These are phyloP conservation scores for Moesziomyces sp. DNA, from an alignment of 1,284 basidiomycete genomes.

Conservation along the genomic window DNA sequence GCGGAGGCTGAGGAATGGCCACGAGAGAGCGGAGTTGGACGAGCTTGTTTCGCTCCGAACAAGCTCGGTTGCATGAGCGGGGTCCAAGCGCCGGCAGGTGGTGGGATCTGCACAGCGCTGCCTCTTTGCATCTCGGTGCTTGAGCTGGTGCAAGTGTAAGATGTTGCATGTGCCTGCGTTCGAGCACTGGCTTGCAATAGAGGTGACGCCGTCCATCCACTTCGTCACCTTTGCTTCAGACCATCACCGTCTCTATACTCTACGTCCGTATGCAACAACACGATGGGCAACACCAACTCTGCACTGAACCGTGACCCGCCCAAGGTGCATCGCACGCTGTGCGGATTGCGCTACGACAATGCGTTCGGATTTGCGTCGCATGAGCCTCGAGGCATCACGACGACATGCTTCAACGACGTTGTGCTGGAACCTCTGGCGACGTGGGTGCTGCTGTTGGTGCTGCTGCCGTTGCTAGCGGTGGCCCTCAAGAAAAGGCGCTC, in stretches of 20 bases:
- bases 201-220: background rate
- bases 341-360: slow-evolving; percentile 36
- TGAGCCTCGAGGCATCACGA: slow-evolving; percentile 19
- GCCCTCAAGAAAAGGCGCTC: slow-evolving; percentile 7
- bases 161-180: background rate
- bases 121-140: no score
- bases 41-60: background rate
- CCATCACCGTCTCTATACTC: background rate
- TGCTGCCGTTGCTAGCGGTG: slow-evolving; percentile 26
- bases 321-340: slow-evolving; percentile 32
- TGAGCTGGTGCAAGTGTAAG: no score
- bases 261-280: background rate
- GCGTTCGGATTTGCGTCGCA: slow-evolving; percentile 30
- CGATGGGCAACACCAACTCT: slow-evolving; percentile 15
- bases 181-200: no score
- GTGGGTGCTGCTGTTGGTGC: slow-evolving; percentile 41
- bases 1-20: no score
- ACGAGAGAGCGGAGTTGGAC: slow-evolving; percentile 2
- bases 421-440: slow-evolving; percentile 52
- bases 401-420: slow-evolving; percentile 56
- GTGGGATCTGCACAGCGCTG: background rate
- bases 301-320: slow-evolving; percentile 23
- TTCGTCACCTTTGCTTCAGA: background rate
- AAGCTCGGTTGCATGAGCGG: background rate
- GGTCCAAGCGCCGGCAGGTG: background rate